Base-by-base conservation (phyloP, 2,329 filamentous ascomycete genomes). In the Shiraia bambusicola region DNA sequence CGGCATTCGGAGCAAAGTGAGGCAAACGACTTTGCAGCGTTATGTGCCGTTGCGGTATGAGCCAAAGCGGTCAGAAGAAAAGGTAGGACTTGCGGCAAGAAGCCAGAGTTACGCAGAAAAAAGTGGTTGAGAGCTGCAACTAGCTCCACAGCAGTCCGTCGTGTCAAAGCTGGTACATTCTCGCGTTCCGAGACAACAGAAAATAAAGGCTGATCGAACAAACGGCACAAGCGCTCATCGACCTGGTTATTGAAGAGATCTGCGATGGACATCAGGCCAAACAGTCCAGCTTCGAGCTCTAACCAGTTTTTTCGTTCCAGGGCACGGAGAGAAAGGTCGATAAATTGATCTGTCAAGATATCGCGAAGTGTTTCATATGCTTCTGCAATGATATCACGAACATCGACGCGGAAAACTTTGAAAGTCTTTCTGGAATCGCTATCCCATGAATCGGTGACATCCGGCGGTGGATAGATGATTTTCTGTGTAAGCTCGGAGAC, bases 1-100 rank as follows among this genome's bases (percentile, higher is more conserved):
- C 88, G 80, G 50, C 88, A 93, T 22, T 87, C 86, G 0, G 83
- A 88, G 61, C 87, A 92, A 1, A 93, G 77, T 5, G 79, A 80
- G 24, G 79, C 75, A 26, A 94, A 91, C 0, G 87, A 86, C 58
- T 82, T 86, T 2, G 88, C 87, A 3, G 88, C 86, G 34, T 80
- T 76, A n/a, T 77, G 74, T 7, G 83, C 82, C 31, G 91, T 73
- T 3, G 76, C 70, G 2, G 77, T 70, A 24, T 85, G 81, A 13
- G 78, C 76, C 3, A 92, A 73, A 6, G 86, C 82, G 24, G 76
- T 78, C 61, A 94, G 91, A 1, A 93, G 76, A 31, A 92, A 81
- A 34, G 84, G 86, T 16, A 94, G 72, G 1, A 85, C 85, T 29
- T 82, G 74, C 1, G 87, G 84, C 1, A 94, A 75, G 47, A 82